Conservation (phyloP, 129 eudicot species). For the Artemisia annua region DNA sequence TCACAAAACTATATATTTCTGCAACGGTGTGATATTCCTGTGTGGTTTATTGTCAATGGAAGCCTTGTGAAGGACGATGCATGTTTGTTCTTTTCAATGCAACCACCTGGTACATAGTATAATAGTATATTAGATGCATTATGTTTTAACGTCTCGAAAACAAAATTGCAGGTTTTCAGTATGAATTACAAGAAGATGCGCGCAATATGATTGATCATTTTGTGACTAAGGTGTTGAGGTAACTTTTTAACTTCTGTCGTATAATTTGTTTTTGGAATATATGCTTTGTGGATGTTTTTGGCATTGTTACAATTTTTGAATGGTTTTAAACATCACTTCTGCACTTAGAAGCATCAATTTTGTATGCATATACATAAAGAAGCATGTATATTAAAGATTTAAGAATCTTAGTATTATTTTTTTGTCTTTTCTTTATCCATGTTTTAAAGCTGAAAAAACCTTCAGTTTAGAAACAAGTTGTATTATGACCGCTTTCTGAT, state of each 20-base stretch:
- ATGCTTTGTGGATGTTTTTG: conserved; percentile 17
- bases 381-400: not conserved
- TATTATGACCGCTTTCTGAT: not conserved
- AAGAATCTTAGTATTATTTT: not conserved
- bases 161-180: conserved; percentile 53
- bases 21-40: not conserved
- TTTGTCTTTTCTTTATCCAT: not conserved
- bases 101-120: not conserved
- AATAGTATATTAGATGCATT: conserved; percentile 4
- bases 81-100: not conserved
- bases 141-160: conserved; percentile 10
- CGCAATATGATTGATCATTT: conserved; percentile 58
- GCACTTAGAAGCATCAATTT: too few species aligned
- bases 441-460: not conserved
- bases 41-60: conserved; percentile 5
- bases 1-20: not conserved
- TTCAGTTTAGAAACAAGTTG: conserved; percentile 4
- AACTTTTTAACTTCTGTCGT: conserved; percentile 11
- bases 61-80: not conserved
- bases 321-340: conserved; percentile 5
- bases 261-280: not conserved
- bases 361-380: not conserved
- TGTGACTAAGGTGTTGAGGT: conserved; percentile 92
- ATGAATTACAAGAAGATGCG: conserved; percentile 82
- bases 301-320: conserved; percentile 16